These are phyloP conservation scores for Teratosphaeria zuluensis DNA, from an alignment of 2,329 filamentous ascomycete genomes.

Conservation along the genomic window DNA sequence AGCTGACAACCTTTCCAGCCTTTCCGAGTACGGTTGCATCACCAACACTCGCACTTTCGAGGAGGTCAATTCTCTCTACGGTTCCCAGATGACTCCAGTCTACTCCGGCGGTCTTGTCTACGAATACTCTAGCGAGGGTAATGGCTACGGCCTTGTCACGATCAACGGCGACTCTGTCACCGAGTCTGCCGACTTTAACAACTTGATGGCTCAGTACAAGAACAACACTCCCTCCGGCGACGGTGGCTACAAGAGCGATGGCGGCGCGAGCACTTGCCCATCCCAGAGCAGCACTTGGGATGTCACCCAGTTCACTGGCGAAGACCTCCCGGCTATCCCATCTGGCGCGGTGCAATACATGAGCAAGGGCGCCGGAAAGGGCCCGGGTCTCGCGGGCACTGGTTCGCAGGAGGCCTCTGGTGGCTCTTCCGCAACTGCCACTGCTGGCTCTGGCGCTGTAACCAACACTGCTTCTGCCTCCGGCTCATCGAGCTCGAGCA, in stretches of 20 bases:
- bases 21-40: conserved; percentile 91
- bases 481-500: conserved; percentile 20
- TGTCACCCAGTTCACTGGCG: conserved; percentile 38
- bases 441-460: conserved; percentile 41
- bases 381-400: conserved; percentile 44
- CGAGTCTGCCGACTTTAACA: conserved; percentile 51
- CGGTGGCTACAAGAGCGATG: conserved; percentile 49
- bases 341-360: conserved; percentile 46
- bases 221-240: conserved; percentile 46
- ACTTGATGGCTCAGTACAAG: conserved; percentile 42
- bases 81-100: conserved; percentile 68
- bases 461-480: conserved; percentile 26
- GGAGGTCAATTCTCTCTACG: conserved; percentile 74
- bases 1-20: conserved; percentile 30
- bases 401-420: conserved; percentile 49
- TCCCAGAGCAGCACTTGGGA: conserved; percentile 46
- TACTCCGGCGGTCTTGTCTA: conserved; percentile 97
- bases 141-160: conserved; percentile 70
- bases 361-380: conserved; percentile 48
- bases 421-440: conserved; percentile 38
- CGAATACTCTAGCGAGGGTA: conserved; percentile 77
- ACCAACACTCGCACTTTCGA: conserved; percentile 71
- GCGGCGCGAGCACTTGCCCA: conserved; percentile 46
- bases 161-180: conserved; percentile 47
- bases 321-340: conserved; percentile 47